Base-by-base conservation (phyloP, 495 filamentous ascomycete species). In the Aspergillus affinis region DNA sequence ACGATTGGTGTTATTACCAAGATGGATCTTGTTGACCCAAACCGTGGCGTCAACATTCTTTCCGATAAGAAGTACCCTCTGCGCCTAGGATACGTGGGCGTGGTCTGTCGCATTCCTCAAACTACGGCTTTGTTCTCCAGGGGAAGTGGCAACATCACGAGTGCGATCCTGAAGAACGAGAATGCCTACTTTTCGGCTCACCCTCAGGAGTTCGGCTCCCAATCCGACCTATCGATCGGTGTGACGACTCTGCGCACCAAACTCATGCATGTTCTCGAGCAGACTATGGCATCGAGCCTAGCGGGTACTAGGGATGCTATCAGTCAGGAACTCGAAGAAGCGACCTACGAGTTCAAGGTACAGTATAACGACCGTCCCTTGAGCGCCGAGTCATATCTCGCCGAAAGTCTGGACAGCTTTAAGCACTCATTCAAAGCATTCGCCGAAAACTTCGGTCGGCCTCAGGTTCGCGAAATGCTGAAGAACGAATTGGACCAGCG, bases 1-100 rank as follows among this genome's bases (percentile, higher is more conserved):
- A 99, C 94, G 3, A 98, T 99, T 68, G 94, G 94, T 44, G 94
- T 99, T 21, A 89, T 99, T 23, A 99, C 94, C 23, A 99, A 99
- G 77, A 97, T 99, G 93, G 94, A 99, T 69, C 83, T 99, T 20
- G 92, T 99, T 19, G 92, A 97, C 58, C 84, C 94, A 13, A 78
- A 79, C 19, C 86, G 94, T 58, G 94, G 92, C 17, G 81, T 83
- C 17, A 80, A 81, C 30, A 90, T 99, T 32, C 77, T 99, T 7
- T 81, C 77, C 45, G 94, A 99, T 72, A 86, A 86, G 71, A 96
- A 97, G 68, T 99, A 99, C 63, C 93, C 95, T 52, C 83, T 99
- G 30, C 84, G 93, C 9, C 81, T 99, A 27, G 94, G 94, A n/a
- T 99, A 99, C 70, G 92, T 99, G 3, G 94, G 94, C 52, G 94